Evolutionary conservation across 768 basidiomycete species (phyloP), one percentile per base, ranked within the genome.

Genomic region (Collybia mongolica): DNA sequence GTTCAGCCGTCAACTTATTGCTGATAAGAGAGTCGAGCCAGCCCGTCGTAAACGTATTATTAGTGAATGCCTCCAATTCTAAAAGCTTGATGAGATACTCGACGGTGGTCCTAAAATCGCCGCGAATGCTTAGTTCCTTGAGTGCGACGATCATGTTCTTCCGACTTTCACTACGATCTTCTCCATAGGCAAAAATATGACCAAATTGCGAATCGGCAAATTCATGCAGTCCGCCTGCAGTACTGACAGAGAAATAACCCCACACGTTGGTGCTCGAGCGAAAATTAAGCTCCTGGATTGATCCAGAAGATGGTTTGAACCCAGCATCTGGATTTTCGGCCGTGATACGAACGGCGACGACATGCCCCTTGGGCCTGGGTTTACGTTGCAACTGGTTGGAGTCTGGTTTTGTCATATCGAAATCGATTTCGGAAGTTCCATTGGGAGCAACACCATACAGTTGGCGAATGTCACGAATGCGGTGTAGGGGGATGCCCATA

Each of bases 111-210:
- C 97, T 76, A 77, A 99, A 99, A 69, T 99, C 97, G 50, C 97
- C 97, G 59, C 97, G 93, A 66, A 99, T 99, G 68, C 92, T 94
- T 56, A 98, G 76, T 69, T 98, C 97, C 74, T 98, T 98, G 60
- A 99, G 74, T 2, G 97, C 97, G 57, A 99, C 90, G 53, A 99
- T 96, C 96, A 99, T 99, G 67, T 98, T 98, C 78, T 99, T 99
- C 61, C 97, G 72, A 60, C 90, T 90, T 70, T 98, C 95, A 53
- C 82, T 75, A 57, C 97, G 91, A 65, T 98, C 96, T 68, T 95
- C 90, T 46, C 97, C 97, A 60, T 98, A 98, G 15, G 96, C 97
- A 59, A 99, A 99, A 65, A 98, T 98, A 65, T 99, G 97, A 47
- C 97, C 97, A 62, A 99, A 98, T 61, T 99, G 97, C 7, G 96